Conservation (phyloP, 768 basidiomycete species). For the Auriscalpium vulgare region DNA sequence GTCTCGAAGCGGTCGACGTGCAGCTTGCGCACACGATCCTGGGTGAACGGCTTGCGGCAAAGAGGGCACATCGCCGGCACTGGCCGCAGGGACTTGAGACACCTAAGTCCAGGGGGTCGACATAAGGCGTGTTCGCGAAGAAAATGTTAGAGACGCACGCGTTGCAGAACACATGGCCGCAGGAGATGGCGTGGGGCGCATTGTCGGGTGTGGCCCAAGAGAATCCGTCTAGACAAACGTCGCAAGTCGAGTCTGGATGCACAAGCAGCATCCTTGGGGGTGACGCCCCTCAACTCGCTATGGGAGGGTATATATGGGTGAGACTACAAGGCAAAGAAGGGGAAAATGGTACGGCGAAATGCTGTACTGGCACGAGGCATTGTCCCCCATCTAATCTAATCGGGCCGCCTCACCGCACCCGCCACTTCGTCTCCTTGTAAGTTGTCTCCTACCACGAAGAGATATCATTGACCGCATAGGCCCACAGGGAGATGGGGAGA, state of each 20-base stretch:
- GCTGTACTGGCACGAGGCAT: no score
- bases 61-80: constrained; percentile 44
- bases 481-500: no score
- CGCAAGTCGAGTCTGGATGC: constrained; percentile 65
- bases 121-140: constrained; percentile 6
- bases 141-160: constrained; percentile 34
- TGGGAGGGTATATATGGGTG: no score
- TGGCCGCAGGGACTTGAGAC: constrained; percentile 43
- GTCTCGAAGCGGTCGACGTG: constrained; percentile 41
- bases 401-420: no score
- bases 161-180: constrained; percentile 71
- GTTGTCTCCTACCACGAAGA: no score
- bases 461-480: no score
- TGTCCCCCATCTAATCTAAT: no score
- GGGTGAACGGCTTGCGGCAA: constrained; percentile 52
- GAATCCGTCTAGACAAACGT: constrained; percentile 67
- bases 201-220: constrained; percentile 40
- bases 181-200: constrained; percentile 64
- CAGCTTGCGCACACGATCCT: constrained; percentile 56
- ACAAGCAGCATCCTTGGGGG: constrained; percentile 42
- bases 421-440: no score
- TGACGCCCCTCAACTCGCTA: no score
- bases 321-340: no score
- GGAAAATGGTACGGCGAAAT: no score
- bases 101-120: constrained; percentile 31